Base-by-base conservation (phyloP, 306 rosid genomes). In the Cyclanthera cordifolia region DNA sequence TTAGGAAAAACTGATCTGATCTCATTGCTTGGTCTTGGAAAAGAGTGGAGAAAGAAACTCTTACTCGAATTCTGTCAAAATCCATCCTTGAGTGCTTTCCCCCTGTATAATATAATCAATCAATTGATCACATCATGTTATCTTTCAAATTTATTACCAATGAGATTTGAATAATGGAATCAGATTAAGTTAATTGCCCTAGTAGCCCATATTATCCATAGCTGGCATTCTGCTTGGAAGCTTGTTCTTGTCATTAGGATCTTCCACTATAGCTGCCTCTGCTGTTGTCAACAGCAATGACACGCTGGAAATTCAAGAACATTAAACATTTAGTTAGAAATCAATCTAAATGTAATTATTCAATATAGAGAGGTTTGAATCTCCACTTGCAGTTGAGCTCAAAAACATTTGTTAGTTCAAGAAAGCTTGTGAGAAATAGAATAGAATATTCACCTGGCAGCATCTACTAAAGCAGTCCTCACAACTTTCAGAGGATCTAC, bases 401-500 rank as follows among this genome's bases (percentile, higher is more conserved):
- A 9, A 41, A 39, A 39, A 39, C 45, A 41, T 41, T 41, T 41
- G n/a, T 41, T 41, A 5, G 41, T 34, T 34, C 41, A 34, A 34
- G 34, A 27, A 16, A 63, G 21, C 19, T 63, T 41, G 14, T 41
- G 52, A 63, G 48, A 43, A 0, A 21, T 20, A 20, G 41, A 30
- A 43, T 23, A 0, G 32, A 64, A 65, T 37, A 56, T 74, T 87
- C 76, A 93, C 98, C 98, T 93, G 74, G 98, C 91, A 69, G 98
- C 96, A 54, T 89, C 96, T 27, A 77, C 82, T 75, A 93, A 80
- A 37, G 98, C 95, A 16, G 98, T 89, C 82, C 95, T 86, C 59
- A 93, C 79, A 43, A 93, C 96, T 81, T 93, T 93, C 47, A 93
- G 82, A 72, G 98, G 98, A 75, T 93, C 98, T 56, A 93, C 78